Base-by-base conservation (phyloP, 1,139 yeast species). In the Insectozyma bohioensis region DNA sequence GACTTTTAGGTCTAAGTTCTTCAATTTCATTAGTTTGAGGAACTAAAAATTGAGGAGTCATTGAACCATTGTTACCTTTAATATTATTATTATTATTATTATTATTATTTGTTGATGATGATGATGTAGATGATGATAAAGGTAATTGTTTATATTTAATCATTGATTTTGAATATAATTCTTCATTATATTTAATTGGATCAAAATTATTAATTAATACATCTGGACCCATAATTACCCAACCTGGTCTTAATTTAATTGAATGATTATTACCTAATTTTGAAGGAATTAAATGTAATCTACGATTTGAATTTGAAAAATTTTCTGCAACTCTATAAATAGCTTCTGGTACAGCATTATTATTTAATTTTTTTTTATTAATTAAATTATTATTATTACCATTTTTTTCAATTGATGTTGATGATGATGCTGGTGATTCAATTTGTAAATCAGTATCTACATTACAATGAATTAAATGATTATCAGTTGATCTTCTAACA, bases 181-280 rank as follows among this genome's bases (percentile, higher is more conserved):
- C 68, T 24, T 54, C 46, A 32, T 57, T 58, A 47, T 66, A 69
- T 16, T 43, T 46, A 5, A 30, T 37, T 1, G 71, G 67, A 33
- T 55, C 51, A 40, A 90, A 86, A 52, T 86, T 86, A 52, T 86
- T 75, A 22, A 85, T 51, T 43, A 85, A 56, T 3, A 84, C 77
- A 56, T 88, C 95, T 0, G 97, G 97, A 43, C 92, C 76, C 72
- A 85, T 68, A 11, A 87, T 74, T 3, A 87, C 95, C 97, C 97
- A 90, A 2, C 97, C 97, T 2, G 80, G 81, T 46, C 97, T 76
- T 41, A 80, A 61, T 38, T 75, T 72, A 3, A 87, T 82, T 0
- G 92, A 90, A 26, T 68, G 67, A 31, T 72, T 63, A 41, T 63
- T 63, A 0, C 88, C 90, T 2, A 81, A 70, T 43, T 72, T 62